Conservation (phyloP, 441 rosid genomes). For the Heliophila coronopifolia region DNA sequence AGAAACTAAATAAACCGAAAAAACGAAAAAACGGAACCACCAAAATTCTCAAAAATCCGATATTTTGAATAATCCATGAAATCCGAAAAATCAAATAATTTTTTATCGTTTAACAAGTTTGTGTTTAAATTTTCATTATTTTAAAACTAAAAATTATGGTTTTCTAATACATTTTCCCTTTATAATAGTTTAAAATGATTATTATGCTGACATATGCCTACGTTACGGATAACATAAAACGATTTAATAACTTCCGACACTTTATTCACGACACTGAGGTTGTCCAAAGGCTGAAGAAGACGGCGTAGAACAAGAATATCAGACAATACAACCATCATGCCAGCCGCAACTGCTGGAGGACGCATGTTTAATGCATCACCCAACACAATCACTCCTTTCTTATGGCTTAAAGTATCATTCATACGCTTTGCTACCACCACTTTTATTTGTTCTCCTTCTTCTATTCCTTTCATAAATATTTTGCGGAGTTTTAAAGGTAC, state of each 20-base stretch:
- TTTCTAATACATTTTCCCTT: too few species aligned
- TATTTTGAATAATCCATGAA: too few species aligned
- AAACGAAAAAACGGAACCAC: too few species aligned
- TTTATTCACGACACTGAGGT: constrained; percentile 32
- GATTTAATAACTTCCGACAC: constrained; percentile 39
- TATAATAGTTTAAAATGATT: neutral
- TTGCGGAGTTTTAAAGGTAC: constrained; percentile 36
- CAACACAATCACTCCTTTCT: constrained; percentile 49
- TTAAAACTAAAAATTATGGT: too few species aligned
- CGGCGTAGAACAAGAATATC: constrained; percentile 47
- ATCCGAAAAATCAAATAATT: too few species aligned
- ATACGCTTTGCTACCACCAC: constrained; percentile 38
- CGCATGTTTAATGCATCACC: constrained; percentile 75
- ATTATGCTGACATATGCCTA: constrained; percentile 15
- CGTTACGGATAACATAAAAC: constrained; percentile 46
- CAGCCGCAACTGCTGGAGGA: constrained; percentile 49
- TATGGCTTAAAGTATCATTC: constrained; percentile 39
- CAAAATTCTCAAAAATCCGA: too few species aligned
- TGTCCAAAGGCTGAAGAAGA: constrained; percentile 37
- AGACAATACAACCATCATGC: constrained; percentile 55
- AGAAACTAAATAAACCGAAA: too few species aligned
- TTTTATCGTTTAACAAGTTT: too few species aligned
- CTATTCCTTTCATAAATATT: constrained; percentile 40
- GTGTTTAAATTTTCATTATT: neutral
- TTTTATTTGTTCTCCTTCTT: constrained; percentile 41